phyloP scores from a whole-genome alignment of 1,139 yeast genomes.

The Pichia sp. region DNA sequence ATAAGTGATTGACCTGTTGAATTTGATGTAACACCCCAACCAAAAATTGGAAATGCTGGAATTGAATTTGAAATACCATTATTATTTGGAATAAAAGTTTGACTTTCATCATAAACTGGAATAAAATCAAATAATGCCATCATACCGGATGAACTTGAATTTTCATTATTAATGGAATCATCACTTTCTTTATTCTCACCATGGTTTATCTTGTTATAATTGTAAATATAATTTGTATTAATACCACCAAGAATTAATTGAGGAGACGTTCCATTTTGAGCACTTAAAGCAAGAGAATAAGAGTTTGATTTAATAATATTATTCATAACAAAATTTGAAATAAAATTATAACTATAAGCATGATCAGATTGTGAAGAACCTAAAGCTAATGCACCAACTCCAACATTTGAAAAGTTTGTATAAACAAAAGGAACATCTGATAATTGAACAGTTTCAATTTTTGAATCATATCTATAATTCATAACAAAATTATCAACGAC shows the following conservation, averaged over 20 bases:
- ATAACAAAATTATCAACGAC: slow-evolving; percentile 22
- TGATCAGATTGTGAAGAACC: slow-evolving; percentile 33
- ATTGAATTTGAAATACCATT: slow-evolving; percentile 31
- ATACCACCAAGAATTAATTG: slow-evolving; percentile 56
- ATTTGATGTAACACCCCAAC: slow-evolving; percentile 44
- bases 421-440: slow-evolving; percentile 30
- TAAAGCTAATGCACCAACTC: slow-evolving; percentile 55
- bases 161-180: too few species aligned
- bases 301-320: slow-evolving; percentile 41
- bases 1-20: slow-evolving; percentile 37
- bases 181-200: too few species aligned
- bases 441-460: slow-evolving; percentile 5
- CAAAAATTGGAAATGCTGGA: slow-evolving; percentile 56
- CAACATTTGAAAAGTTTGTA: slow-evolving; percentile 36
- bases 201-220: too few species aligned
- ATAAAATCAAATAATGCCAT: slow-evolving; percentile 38
- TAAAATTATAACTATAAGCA: slow-evolving; percentile 11
- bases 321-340: slow-evolving; percentile 38
- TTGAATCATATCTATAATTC: neutral
- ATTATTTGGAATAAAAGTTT: slow-evolving; percentile 13
- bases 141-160: too few species aligned
- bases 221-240: slow-evolving; percentile 40
- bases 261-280: slow-evolving; percentile 21
- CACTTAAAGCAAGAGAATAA: slow-evolving; percentile 50
- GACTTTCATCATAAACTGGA: slow-evolving; percentile 35